phyloP scores from a whole-genome alignment of 345 rosid genomes.

The Acer negundo region DNA sequence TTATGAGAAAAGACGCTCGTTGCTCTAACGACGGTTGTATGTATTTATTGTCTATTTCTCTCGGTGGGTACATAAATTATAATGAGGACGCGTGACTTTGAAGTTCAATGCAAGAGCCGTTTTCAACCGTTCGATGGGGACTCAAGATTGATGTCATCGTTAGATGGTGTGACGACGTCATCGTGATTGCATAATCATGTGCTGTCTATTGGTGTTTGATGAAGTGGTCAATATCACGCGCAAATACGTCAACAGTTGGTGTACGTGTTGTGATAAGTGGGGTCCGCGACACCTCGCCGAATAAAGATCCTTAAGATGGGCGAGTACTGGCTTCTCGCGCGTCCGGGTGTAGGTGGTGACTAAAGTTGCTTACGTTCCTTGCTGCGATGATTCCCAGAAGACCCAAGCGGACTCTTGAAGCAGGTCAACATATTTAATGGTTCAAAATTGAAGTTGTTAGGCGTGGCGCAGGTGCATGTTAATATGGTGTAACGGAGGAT shows the following conservation, averaged over 20 bases:
- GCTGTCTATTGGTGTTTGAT: neutral
- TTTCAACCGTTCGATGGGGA: constrained; percentile 5
- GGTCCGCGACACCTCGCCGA: neutral
- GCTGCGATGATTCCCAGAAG: neutral
- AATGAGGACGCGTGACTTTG: neutral
- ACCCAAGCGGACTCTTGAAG: neutral
- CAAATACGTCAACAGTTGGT: neutral
- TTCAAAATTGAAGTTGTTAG: neutral
- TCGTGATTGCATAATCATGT: neutral
- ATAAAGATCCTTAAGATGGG: neutral
- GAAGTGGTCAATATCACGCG: neutral
- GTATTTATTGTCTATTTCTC: neutral
- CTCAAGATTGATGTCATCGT: neutral
- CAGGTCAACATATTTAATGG: neutral
- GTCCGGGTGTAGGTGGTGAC: neutral
- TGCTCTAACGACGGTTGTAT: neutral
- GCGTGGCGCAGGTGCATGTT: neutral
- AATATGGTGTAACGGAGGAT: neutral
- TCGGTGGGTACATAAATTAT: neutral
- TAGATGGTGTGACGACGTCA: neutral
- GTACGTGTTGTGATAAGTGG: neutral
- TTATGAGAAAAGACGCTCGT: too few relatives aligned
- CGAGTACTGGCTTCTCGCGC: neutral
- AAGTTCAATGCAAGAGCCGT: neutral
- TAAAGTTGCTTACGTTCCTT: neutral